Base-by-base conservation (phyloP, 176 grass and related monocot genomes). In the Canna indica region DNA sequence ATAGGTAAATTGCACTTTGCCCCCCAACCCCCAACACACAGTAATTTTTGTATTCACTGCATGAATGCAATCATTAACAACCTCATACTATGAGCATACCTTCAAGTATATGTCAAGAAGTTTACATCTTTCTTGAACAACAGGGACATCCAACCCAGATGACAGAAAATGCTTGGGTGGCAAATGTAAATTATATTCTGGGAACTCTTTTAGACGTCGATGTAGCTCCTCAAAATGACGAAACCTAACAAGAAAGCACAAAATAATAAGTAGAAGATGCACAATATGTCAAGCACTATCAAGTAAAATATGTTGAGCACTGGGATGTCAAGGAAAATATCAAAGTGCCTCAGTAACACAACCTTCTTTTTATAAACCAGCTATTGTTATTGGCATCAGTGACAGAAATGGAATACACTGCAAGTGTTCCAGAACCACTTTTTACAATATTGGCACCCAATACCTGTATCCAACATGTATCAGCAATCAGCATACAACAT, bases 351-450 rank as follows among this genome's bases (percentile, higher is more conserved):
- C 38, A 24, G 7, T 2, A 66, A 66, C 10, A 35, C 4, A 29
- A 99, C 95, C 95, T 99, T 74, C 95, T 85, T 76, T 99, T 99
- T 54, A 99, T 99, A 62, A 90, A 94, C 95, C 95, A 99, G 76
- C 80, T 99, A 71, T 90, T 84, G 73, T 70, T 77, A 71, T 90
- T 99, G 80, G 79, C 87, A 84, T 99, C 90, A 0, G 84, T 84
- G 50, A 99, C 95, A 0, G 90, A 86, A 71, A 99, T 78, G 64
- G 95, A 94, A 87, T 99, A 99, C 16, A 99, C 90, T 61, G 90
- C 95, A 90, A 99, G 88, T 80, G 85, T 90, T 76, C 95, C 95
- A 64, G 90, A 99, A n/a, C 90, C 95, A 72, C 95, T 99, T 80
- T 94, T 99, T 28, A 99, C 90, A 67, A 99, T 81, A 88, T 83